Conservation (phyloP, 208 protist genomes). For the Wallacemonas sp. region DNA sequence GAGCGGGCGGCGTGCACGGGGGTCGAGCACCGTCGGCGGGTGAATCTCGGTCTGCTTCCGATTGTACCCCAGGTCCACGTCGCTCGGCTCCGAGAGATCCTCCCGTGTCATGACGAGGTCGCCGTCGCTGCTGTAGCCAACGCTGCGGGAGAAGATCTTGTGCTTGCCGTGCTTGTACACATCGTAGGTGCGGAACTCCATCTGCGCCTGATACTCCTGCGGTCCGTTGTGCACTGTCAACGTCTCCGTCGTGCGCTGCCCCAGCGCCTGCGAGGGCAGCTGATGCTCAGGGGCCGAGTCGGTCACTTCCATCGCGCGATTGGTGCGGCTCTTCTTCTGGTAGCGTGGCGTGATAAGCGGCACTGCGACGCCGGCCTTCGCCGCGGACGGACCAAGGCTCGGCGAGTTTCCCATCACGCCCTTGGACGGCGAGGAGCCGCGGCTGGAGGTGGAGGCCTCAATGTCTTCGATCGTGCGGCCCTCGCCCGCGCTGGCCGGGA, state of each 20-base stretch:
- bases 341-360: slow-evolving; percentile 83
- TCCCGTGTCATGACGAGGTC: slow-evolving; percentile 83
- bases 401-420: background rate
- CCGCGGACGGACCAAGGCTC: background rate
- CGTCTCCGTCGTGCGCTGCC: slow-evolving; percentile 61
- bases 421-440: background rate
- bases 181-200: slow-evolving; percentile 89
- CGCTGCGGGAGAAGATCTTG: slow-evolving; percentile 74
- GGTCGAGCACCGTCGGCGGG: slow-evolving; percentile 74
- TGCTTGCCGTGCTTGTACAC: slow-evolving; percentile 77
- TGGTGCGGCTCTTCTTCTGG: slow-evolving; percentile 64
- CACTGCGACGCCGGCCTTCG: slow-evolving; percentile 30
- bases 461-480: slow-evolving; percentile 14
- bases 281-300: slow-evolving; percentile 43
- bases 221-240: slow-evolving; percentile 69
- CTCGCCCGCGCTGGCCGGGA: background rate
- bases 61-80: slow-evolving; percentile 62
- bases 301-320: slow-evolving; percentile 66
- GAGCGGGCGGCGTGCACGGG: slow-evolving; percentile 66
- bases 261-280: slow-evolving; percentile 44
- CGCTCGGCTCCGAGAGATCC: slow-evolving; percentile 76
- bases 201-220: slow-evolving; percentile 57
- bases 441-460: slow-evolving; percentile 5
- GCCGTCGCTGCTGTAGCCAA: slow-evolving; percentile 87
- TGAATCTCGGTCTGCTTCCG: slow-evolving; percentile 59